Base-by-base conservation (phyloP, 345 rosid species). In the Abelmoschus esculentus region DNA sequence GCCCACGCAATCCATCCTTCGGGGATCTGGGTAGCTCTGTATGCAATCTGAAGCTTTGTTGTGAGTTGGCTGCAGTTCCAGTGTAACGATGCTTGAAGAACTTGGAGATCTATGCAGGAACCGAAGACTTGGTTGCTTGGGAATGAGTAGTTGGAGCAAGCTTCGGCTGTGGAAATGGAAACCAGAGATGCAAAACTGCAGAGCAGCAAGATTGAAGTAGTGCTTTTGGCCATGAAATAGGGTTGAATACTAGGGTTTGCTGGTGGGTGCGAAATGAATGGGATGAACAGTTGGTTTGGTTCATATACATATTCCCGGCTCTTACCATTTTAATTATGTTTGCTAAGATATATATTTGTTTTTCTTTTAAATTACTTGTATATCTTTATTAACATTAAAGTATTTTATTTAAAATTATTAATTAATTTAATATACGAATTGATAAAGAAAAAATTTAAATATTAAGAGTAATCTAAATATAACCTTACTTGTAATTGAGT, bases 1-100 rank as follows among this genome's bases (percentile, higher is more conserved):
- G 75, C 85, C 87, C 86, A 85, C 0, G 87, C 76, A n/a, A 83
- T 50, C 89, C 91, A 87, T 32, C 83, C 76, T 11, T 70, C 22
- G 0, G 74, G 69, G 14, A 77, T 42, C 56, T 76, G 77, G 36
- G 62, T 10, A 4, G 81, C 85, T 66, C 84, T 67, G 67, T 74
- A 82, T 7, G 89, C 89, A 29, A 87, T 71, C 7, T 79, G 79
- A 17, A 75, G 71, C 4, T 68, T 77, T 34, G 3, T 66, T 29
- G 66, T 77, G 4, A 71, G 40, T 36, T 70, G 61, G 67, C 50
- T 10, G 76, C 73, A 80, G 59, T 31, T 81, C 86, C 87, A 85
- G 75, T 87, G 82, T 15, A 87, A 73, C 56, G 61, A 68, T 14
- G 83, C 75, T 46, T 54, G 56, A 5, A 85, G 75, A 18, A 70